Percentiles rank a stretch among this genome's conserved stretches.
These are phyloP conservation scores for Nemania serpens DNA, from an alignment of 2,329 filamentous ascomycete species.

Conservation along the genomic window DNA sequence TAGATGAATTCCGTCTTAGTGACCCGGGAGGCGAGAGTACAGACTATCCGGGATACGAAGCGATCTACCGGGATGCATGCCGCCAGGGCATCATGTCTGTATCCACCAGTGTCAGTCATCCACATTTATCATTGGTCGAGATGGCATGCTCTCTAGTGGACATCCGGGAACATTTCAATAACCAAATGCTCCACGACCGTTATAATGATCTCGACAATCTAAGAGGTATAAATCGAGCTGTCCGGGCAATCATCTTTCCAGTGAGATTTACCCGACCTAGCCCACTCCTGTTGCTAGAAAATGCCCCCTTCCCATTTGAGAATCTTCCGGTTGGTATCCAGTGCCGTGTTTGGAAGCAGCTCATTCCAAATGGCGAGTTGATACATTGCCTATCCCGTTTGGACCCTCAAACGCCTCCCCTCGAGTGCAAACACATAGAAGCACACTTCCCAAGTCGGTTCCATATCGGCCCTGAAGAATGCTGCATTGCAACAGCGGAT, in stretches of 20 bases:
- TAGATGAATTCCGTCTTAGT: background rate
- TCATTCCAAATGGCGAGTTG: conserved; percentile 43
- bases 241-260: conserved; percentile 9
- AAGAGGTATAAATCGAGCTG: background rate
- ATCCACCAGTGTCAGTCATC: conserved; percentile 33
- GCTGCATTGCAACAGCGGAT: conserved; percentile 43
- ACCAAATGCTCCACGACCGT: background rate
- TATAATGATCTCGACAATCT: background rate
- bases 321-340: conserved; percentile 41
- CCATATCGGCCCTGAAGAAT: conserved; percentile 40
- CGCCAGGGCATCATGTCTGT: conserved; percentile 44
- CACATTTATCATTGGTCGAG: conserved; percentile 35
- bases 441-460: conserved; percentile 46
- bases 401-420: conserved; percentile 42
- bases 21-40: background rate
- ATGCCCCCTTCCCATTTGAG: conserved; percentile 36
- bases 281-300: background rate
- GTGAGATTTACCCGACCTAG: background rate
- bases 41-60: conserved; percentile 24
- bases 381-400: conserved; percentile 54
- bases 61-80: conserved; percentile 37
- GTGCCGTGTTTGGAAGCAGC: conserved; percentile 44
- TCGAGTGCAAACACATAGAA: conserved; percentile 13
- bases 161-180: background rate
- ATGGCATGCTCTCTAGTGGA: background rate